These are phyloP conservation scores for Glebionis coronaria DNA, from an alignment of 129 eudicot genomes.

Conservation along the genomic window DNA sequence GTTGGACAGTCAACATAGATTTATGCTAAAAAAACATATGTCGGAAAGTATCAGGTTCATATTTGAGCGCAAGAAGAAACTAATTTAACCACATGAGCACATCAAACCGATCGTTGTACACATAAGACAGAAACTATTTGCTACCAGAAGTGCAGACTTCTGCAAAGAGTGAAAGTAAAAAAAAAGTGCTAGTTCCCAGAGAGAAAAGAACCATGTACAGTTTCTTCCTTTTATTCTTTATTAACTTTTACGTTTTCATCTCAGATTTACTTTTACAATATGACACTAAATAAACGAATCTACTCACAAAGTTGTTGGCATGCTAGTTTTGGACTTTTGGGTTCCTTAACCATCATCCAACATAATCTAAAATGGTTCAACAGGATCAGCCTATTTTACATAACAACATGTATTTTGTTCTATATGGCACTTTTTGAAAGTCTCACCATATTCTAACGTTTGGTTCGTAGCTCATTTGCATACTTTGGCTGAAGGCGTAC, in stretches of 20 bases:
- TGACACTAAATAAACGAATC: constrained; percentile 18
- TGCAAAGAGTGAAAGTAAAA: constrained; percentile 21
- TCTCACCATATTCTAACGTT: constrained; percentile 24
- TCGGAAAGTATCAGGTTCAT: too few relatives aligned
- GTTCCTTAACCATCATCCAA: constrained; percentile 21
- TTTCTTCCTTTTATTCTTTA: not conserved
- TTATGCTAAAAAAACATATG: too few relatives aligned
- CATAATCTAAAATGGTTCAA: constrained; percentile 27
- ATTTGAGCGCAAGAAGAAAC: too few relatives aligned
- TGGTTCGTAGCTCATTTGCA: too few relatives aligned
- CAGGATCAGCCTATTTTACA: constrained; percentile 9
- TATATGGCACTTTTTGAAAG: constrained; percentile 19
- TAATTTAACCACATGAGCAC: too few relatives aligned
- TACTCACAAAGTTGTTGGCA: constrained; percentile 17
- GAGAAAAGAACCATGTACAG: constrained; percentile 24
- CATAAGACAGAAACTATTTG: too few relatives aligned
- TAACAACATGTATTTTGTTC: constrained; percentile 17
- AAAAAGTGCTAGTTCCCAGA: constrained; percentile 28
- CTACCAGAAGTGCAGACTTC: constrained; percentile 6
- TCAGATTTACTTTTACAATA: constrained; percentile 20
- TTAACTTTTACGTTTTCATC: constrained; percentile 21
- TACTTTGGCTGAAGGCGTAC: too few relatives aligned
- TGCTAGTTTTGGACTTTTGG: constrained; percentile 35
- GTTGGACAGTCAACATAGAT: too few relatives aligned
- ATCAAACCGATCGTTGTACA: too few relatives aligned